phyloP scores from a whole-genome alignment of 805 yeast genomes.

The Zygotorulaspora florentina region DNA sequence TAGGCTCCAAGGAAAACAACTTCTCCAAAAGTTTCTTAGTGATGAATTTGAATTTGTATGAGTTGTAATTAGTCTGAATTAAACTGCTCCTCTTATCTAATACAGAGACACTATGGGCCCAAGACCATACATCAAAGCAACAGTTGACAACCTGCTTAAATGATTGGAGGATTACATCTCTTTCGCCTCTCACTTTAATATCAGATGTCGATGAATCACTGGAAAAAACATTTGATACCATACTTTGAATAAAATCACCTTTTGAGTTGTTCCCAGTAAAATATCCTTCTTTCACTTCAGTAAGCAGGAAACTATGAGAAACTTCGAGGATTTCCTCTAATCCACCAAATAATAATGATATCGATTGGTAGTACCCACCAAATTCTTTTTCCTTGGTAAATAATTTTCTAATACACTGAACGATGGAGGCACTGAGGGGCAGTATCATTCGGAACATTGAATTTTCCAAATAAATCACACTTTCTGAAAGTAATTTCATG shows the following conservation, averaged over 20 bases:
- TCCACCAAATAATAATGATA: slow-evolving; percentile 49
- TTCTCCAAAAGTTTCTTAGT: slow-evolving; percentile 62
- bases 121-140: slow-evolving; percentile 65
- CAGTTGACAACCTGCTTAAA: slow-evolving; percentile 55
- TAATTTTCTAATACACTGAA: slow-evolving; percentile 25
- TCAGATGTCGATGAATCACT: slow-evolving; percentile 36
- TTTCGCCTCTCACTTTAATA: slow-evolving; percentile 41
- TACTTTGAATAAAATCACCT: slow-evolving; percentile 32
- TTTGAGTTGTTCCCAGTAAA: slow-evolving; percentile 17
- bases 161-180: slow-evolving; percentile 55
- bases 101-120: slow-evolving; percentile 35
- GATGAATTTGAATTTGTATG: slow-evolving; percentile 62
- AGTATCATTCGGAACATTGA: slow-evolving; percentile 53
- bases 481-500: slow-evolving; percentile 46
- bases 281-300: slow-evolving; percentile 32
- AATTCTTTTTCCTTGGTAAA: slow-evolving; percentile 20
- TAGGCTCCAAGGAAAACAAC: slow-evolving; percentile 62
- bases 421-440: slow-evolving; percentile 47
- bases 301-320: slow-evolving; percentile 51
- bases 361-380: slow-evolving; percentile 44
- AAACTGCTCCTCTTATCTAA: slow-evolving; percentile 8
- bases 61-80: slow-evolving; percentile 39
- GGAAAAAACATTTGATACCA: slow-evolving; percentile 36
- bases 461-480: slow-evolving; percentile 47
- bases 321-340: slow-evolving; percentile 59